A percentile compares a stretch with the other conserved stretches of the same genome.
phyloP scores from a whole-genome alignment of 2,329 filamentous ascomycete genomes.

The Trichoderma arundinaceum region DNA sequence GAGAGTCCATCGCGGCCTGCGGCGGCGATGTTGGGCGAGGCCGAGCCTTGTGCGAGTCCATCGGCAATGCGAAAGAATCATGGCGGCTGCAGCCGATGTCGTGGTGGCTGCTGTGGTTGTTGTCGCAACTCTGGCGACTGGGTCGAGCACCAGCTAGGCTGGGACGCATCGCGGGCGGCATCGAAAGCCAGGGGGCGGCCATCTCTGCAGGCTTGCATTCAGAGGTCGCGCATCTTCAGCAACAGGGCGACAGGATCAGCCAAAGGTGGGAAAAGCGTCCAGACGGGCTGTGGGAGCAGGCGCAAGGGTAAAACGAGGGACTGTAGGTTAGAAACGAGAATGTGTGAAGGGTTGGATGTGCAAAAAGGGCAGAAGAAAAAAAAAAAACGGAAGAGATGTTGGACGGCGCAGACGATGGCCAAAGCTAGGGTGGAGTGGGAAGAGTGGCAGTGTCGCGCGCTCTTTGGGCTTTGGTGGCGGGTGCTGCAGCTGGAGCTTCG shows the following conservation, averaged over 20 bases:
- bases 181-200: slow-evolving; percentile 31
- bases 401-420: slow-evolving; percentile 23
- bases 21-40: slow-evolving; percentile 2
- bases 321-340: slow-evolving; percentile 21
- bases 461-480: background rate
- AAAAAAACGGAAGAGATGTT: slow-evolving; percentile 25
- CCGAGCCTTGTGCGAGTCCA: slow-evolving; percentile 11
- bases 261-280: slow-evolving; percentile 5
- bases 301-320: slow-evolving; percentile 26
- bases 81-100: slow-evolving; percentile 12
- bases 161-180: slow-evolving; percentile 27
- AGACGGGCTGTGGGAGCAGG: background rate
- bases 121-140: slow-evolving; percentile 30
- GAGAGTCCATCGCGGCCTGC: background rate
- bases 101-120: slow-evolving; percentile 9
- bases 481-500: slow-evolving; percentile 8
- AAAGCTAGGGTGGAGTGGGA: slow-evolving; percentile 29
- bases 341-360: slow-evolving; percentile 1
- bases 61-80: slow-evolving; percentile 20
- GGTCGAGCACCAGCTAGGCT: slow-evolving; percentile 10
- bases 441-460: slow-evolving; percentile 23
- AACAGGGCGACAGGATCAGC: slow-evolving; percentile 5
- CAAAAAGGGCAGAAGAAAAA: slow-evolving; percentile 14
- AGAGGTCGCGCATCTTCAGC: slow-evolving; percentile 37
- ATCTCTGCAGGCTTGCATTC: slow-evolving; percentile 34